Evolutionary conservation across 2,329 filamentous ascomycete species (phyloP).

Genomic region (Penicillium sp.): DNA sequence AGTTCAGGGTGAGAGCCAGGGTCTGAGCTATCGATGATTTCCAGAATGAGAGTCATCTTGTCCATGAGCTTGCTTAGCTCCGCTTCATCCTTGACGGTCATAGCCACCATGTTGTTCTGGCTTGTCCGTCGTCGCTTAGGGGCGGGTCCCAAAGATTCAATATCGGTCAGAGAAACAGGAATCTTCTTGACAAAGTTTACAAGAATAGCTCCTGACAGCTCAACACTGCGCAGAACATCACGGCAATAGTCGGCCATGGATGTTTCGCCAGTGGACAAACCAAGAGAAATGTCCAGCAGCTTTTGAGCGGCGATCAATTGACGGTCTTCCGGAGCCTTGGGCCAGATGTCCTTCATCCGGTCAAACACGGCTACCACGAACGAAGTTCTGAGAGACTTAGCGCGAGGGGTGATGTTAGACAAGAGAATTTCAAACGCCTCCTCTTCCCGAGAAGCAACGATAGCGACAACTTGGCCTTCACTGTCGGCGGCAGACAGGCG

Average conservation of each 20-base stretch:
- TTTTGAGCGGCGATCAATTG: conserved; percentile 46
- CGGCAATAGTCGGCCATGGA: conserved; percentile 49
- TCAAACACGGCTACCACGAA: conserved; percentile 71
- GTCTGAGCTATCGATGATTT: conserved; percentile 81
- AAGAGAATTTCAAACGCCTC: conserved; percentile 64
- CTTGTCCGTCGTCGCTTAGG: conserved; percentile 82
- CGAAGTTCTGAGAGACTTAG: conserved; percentile 54
- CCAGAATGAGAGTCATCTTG: conserved; percentile 83
- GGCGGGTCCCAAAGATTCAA: conserved; percentile 73
- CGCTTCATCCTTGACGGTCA: conserved; percentile 66
- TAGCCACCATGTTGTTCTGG: conserved; percentile 69
- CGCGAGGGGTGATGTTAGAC: conserved; percentile 54
- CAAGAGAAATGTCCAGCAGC: conserved; percentile 52
- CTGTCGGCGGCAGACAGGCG: conserved; percentile 55
- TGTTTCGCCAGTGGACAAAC: conserved; percentile 31
- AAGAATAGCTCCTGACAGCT: conserved; percentile 76
- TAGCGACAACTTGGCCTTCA: conserved; percentile 60
- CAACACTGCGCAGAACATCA: conserved; percentile 73
- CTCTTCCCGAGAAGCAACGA: conserved; percentile 62
- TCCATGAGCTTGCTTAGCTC: conserved; percentile 72
- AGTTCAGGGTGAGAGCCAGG: conserved; percentile 77
- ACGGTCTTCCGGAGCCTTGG: conserved; percentile 48
- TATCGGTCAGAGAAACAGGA: conserved; percentile 70
- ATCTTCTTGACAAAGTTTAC: conserved; percentile 75
- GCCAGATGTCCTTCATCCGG: conserved; percentile 75